A percentile compares a stretch with the other conserved stretches of the same genome.
phyloP scores from a whole-genome alignment of 352 stramenopile species.

The Globisporangium splendens region DNA sequence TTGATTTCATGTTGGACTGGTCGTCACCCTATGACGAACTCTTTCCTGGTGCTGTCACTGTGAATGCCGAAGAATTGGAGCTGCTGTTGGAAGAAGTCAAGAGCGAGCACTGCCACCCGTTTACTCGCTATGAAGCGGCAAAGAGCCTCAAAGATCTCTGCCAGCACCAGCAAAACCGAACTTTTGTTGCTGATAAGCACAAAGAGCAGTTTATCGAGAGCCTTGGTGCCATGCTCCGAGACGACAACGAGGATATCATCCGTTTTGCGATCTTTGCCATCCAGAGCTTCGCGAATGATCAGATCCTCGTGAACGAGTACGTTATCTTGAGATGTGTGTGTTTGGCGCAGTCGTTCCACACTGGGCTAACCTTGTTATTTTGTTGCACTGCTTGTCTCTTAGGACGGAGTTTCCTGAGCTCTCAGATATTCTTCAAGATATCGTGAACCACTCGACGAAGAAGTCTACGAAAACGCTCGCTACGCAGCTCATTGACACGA shows the following conservation, averaged over 20 bases:
- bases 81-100: slow-evolving; percentile 61
- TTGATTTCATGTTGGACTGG: slow-evolving; percentile 69
- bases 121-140: slow-evolving; percentile 60
- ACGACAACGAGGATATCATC: slow-evolving; percentile 71
- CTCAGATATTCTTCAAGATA: slow-evolving; percentile 53
- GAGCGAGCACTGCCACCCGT: slow-evolving; percentile 34
- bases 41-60: slow-evolving; percentile 34
- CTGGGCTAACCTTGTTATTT: too few species aligned
- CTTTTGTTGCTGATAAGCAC: slow-evolving; percentile 31
- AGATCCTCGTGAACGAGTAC: slow-evolving; percentile 39
- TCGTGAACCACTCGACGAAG: slow-evolving; percentile 58
- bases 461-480: slow-evolving; percentile 70
- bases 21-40: slow-evolving; percentile 37
- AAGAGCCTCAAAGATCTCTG: slow-evolving; percentile 79
- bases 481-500: slow-evolving; percentile 47
- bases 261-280: slow-evolving; percentile 75
- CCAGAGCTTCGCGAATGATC: slow-evolving; percentile 61
- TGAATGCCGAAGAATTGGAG: slow-evolving; percentile 49
- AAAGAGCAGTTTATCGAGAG: slow-evolving; percentile 49
- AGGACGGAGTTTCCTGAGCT: slow-evolving; percentile 48
- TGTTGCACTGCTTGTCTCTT: neutral
- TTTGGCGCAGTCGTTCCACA: slow-evolving; percentile 2
- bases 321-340: slow-evolving; percentile 16
- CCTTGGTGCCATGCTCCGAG: slow-evolving; percentile 60
- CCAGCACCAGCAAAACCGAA: slow-evolving; percentile 47